Evolutionary conservation across 805 yeast genomes (phyloP).

Genomic region (Cyberlindnera mrakii): DNA sequence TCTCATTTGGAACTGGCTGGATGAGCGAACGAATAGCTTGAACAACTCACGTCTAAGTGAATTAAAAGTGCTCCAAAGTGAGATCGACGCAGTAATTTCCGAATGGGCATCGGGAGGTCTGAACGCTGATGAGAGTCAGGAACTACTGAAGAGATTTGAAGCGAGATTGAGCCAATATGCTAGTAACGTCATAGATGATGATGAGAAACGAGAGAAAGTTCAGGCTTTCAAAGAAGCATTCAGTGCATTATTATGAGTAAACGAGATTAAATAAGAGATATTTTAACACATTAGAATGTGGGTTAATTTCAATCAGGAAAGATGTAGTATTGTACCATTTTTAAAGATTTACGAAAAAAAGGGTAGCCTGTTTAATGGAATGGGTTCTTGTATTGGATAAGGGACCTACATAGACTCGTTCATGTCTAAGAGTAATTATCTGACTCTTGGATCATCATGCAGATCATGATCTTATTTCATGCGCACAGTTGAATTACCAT

Average conservation of each 20-base stretch:
- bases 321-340: no score
- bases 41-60: conserved; percentile 4
- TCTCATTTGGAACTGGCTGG: conserved; percentile 25
- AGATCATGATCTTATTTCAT: neutral
- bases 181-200: conserved; percentile 1
- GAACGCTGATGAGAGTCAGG: conserved; percentile 12
- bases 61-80: conserved; percentile 8
- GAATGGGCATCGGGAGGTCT: conserved; percentile 18
- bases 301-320: no score
- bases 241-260: conserved; percentile 7
- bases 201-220: conserved; percentile 6
- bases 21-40: conserved; percentile 19
- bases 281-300: no score
- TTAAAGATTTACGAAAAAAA: no score
- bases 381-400: no score
- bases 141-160: conserved; percentile 13
- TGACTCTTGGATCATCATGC: no score
- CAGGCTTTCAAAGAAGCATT: conserved; percentile 14
- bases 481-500: no score
- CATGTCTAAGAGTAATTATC: no score
- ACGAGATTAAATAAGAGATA: no score
- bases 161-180: conserved; percentile 16
- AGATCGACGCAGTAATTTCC: conserved; percentile 17
- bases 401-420: no score
- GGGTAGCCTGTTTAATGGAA: no score